Base-by-base conservation (phyloP, 139 green algal species). In the Picochlorum sp. region DNA sequence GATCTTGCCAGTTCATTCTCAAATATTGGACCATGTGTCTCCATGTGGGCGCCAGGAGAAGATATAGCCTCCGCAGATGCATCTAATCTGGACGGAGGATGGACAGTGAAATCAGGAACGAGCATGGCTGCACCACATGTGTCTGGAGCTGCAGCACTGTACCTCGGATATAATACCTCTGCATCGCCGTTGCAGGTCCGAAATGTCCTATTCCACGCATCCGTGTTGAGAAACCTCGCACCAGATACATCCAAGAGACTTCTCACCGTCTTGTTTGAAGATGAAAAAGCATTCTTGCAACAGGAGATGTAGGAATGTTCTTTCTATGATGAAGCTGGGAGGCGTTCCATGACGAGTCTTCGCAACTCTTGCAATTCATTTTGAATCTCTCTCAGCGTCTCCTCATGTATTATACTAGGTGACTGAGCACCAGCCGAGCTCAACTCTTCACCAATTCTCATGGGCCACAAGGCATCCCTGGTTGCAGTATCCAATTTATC, bases 1-100 rank as follows among this genome's bases (percentile, higher is more conserved):
- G 66, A 81, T 62, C n/a, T 20, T 23, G 66, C 85, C 23, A 66
- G 76, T 6, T 70, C 64, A 57, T 89, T 83, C 58, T 84, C 71
- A 58, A 88, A 91, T 67, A 56, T 86, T 23, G 85, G 85, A 23
- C 44, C 62, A 10, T 91, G 85, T 59, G 57, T 91, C 20, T 76
- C 74, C 59, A 71, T 87, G 11, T 81, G 85, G 51, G 85, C 77
- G 0, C 85, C 84, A 5, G 85, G 85, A 4, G 38, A 66, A 16
- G 23, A 63, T 6, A 58, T 80, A 21, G 20, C 58, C 2, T 63
- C 52, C 4, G 69, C 62, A 4, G 32, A 46, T 18, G 65, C 15
- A 41, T n/a, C 15, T 20, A 20, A 3, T 14, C 34, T 65, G 10
- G 23, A 34, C 2, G 46, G 32, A 10, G 9, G 15, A 1, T 23